These are phyloP conservation scores for Phaeosphaeria sp. DNA, from an alignment of 2,329 filamentous ascomycete species.

Conservation along the genomic window DNA sequence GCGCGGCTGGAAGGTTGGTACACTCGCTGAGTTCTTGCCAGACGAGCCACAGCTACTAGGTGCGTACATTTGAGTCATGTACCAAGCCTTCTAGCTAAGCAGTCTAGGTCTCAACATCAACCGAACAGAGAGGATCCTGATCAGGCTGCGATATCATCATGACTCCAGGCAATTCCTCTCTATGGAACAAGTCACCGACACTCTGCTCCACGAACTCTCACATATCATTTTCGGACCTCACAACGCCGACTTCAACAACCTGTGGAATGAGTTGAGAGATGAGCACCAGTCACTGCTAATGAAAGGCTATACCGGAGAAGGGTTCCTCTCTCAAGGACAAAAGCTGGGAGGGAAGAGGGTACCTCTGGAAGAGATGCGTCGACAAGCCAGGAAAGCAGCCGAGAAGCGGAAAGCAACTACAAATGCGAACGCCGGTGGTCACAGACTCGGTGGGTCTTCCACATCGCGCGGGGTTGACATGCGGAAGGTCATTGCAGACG, in stretches of 20 bases:
- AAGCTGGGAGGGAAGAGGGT: conserved; percentile 70
- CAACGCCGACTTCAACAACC: conserved; percentile 78
- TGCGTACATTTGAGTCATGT: conserved; percentile 32
- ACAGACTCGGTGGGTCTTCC: conserved; percentile 72
- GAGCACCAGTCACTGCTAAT: conserved; percentile 78
- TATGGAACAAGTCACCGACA: conserved; percentile 82
- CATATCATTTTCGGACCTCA: conserved; percentile 88
- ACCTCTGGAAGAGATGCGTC: conserved; percentile 72
- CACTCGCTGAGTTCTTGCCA: conserved; percentile 86
- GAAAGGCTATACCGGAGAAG: conserved; percentile 91
- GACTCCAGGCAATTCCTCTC: conserved; percentile 80
- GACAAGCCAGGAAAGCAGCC: conserved; percentile 75
- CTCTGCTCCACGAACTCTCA: conserved; percentile 91
- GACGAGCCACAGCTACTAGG: conserved; percentile 75
- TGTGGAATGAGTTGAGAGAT: conserved; percentile 89
- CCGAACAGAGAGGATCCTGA: conserved; percentile 76
- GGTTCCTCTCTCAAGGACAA: conserved; percentile 79
- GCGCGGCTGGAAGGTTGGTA: conserved; percentile 77
- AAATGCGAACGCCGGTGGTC: conserved; percentile 73
- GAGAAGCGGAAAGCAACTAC: conserved; percentile 69
- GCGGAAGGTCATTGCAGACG: conserved; percentile 73
- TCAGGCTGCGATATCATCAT: conserved; percentile 78
- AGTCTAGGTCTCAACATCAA: conserved; percentile 75
- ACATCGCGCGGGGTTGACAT: conserved; percentile 70
- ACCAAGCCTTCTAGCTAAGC: conserved; percentile 17